Conservation (phyloP, 345 rosid species). For the Isatis tinctoria region DNA sequence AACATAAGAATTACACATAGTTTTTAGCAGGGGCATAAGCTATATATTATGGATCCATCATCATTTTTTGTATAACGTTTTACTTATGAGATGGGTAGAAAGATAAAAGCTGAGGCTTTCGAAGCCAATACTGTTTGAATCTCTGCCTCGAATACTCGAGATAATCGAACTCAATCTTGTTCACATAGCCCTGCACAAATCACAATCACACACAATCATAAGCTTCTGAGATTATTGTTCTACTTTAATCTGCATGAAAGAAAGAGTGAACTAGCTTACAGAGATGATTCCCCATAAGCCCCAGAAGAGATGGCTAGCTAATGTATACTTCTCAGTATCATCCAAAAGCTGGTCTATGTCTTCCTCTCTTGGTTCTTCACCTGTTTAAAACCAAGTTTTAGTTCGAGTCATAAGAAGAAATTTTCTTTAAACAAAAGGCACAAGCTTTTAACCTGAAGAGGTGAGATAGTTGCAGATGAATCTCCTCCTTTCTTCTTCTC, state of each 20-base stretch:
- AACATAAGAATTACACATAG: neutral
- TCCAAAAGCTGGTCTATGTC: conserved; percentile 44
- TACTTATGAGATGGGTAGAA: conserved; percentile 15
- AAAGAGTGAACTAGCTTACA: conserved; percentile 18
- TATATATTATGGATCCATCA: neutral
- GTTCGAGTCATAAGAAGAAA: neutral
- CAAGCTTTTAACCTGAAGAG: conserved; percentile 47
- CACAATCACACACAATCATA: conserved; percentile 7
- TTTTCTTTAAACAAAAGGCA: neutral
- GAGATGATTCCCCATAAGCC: conserved; percentile 64
- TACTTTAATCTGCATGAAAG: neutral
- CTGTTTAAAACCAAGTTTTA: conserved; percentile 22
- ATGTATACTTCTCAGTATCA: conserved; percentile 59
- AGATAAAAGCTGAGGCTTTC: conserved; percentile 32
- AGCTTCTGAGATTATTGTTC: neutral
- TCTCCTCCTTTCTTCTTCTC: conserved; percentile 61
- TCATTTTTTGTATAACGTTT: neutral
- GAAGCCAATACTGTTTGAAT: conserved; percentile 48
- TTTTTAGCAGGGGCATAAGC: neutral
- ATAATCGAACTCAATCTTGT: conserved; percentile 50
- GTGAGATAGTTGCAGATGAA: conserved; percentile 52
- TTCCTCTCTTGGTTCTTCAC: conserved; percentile 38
- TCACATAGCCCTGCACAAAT: conserved; percentile 38
- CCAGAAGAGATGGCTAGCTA: conserved; percentile 82
- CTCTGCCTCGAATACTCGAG: conserved; percentile 54